Evolutionary conservation across 352 stramenopile genomes (phyloP).

Genomic region (Elongisporangium undulatum): DNA sequence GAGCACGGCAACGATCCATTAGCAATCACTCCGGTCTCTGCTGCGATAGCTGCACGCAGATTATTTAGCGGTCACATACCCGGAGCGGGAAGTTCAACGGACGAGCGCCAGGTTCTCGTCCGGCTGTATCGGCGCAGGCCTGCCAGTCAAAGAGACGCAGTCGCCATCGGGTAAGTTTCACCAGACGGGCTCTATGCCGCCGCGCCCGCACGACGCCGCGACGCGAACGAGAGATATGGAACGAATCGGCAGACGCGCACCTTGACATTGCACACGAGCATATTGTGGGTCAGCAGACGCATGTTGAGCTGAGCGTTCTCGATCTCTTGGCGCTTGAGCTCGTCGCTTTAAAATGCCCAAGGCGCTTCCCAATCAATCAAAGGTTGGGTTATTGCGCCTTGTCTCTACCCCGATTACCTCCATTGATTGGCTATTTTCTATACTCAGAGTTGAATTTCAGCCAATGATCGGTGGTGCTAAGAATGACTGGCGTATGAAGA

Average conservation of each 20-base stretch:
- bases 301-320: conserved; percentile 27
- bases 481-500: conserved; percentile 34
- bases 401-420: neutral
- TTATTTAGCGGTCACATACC: conserved; percentile 18
- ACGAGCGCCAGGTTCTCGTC: conserved; percentile 43
- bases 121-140: conserved; percentile 73
- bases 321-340: conserved; percentile 3
- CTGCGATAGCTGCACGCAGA: neutral
- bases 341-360: conserved; percentile 1
- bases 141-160: conserved; percentile 8
- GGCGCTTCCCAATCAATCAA: neutral
- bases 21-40: neutral
- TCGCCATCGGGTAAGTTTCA: conserved; percentile 1
- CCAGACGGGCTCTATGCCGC: neutral
- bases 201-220: neutral
- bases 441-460: conserved; percentile 8
- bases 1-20: neutral
- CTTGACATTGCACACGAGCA: conserved; percentile 87
- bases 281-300: conserved; percentile 85
- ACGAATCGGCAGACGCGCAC: conserved; percentile 10
- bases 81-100: conserved; percentile 81
- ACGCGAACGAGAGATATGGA: neutral
- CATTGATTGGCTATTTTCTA: conserved; percentile 10
- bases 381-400: neutral
- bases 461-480: conserved; percentile 13